Evolutionary conservation across 257 asterid species (phyloP), one percentile per base, ranked within the genome.

Genomic region (Ligustrum vulgare): DNA sequence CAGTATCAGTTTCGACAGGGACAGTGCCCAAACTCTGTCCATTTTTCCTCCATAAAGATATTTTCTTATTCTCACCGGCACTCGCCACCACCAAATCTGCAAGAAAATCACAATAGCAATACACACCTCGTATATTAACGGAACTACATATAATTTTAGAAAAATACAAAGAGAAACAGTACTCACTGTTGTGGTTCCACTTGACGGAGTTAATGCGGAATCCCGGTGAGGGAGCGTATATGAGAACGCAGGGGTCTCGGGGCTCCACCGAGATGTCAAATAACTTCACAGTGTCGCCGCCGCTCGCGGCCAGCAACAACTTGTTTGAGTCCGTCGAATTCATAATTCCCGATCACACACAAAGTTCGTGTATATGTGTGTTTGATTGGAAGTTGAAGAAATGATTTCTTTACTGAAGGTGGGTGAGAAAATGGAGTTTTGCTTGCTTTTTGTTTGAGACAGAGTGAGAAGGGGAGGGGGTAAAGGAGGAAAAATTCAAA

Each of bases 131-230:
- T 32, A 10, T 20, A 79, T 5, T 37, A 70, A 41, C 31, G 56
- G 63, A 58, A 58, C 22, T 2, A 67, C 22, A 76, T 71, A 74
- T 39, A n/a, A 81, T 75, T 75, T 75, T 75, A 58, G 32, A 66
- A 45, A 32, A 35, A 63, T 69, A 20, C 13, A 63, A 70, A 79
- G 74, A 32, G 76, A 35, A 25, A 13, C 12, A 69, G 70, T 71
- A 80, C 91, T 84, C 8, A 95, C 99, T 95, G 82, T 96, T 95
- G 88, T 91, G 97, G 80, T 91, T 95, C 99, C 99, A 95, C 89
- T 90, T 91, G 84, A 91, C 87, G 73, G 97, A 89, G 82, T 90
- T 89, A 13, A 95, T 90, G 18, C 94, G 96, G 35, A 31, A 85
- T n/a, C 93, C 92, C 12, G 94, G 90, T 12, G 97, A 88, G 15